Evolutionary conservation across 2,329 filamentous ascomycete species (phyloP).

Genomic region (Verticillium alfalfae): DNA sequence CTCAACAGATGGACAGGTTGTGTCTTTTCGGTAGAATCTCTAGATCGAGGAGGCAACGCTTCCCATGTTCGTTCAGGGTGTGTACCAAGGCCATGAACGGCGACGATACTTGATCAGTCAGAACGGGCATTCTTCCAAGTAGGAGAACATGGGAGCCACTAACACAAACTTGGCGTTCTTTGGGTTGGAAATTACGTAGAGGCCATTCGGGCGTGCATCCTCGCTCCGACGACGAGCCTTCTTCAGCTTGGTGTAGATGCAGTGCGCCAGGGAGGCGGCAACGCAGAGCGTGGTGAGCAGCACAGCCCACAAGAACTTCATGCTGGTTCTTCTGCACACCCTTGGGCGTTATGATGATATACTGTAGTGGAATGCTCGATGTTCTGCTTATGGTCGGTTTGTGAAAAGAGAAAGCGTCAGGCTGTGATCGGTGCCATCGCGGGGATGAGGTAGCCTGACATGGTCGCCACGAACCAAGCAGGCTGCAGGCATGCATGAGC

Average conservation of each 20-base stretch:
- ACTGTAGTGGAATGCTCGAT: too few relatives aligned
- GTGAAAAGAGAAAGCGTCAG: too few relatives aligned
- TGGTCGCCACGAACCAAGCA: too few relatives aligned
- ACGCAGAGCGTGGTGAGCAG: background rate
- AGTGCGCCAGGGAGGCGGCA: background rate
- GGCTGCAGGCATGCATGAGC: too few relatives aligned
- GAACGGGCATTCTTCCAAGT: background rate
- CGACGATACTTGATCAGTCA: conserved; percentile 9
- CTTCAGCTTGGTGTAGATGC: background rate
- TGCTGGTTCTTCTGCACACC: background rate
- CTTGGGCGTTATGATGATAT: too few relatives aligned
- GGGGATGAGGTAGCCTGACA: too few relatives aligned
- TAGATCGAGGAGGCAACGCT: background rate
- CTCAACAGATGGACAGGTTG: background rate
- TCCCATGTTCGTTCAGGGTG: conserved; percentile 13
- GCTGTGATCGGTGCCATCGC: too few relatives aligned
- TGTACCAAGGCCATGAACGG: conserved; percentile 13
- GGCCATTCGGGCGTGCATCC: background rate
- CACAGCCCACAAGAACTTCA: background rate
- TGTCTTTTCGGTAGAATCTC: background rate
- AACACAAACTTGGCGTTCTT: conserved; percentile 7
- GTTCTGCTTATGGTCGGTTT: too few relatives aligned
- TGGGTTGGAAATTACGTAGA: background rate
- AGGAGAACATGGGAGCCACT: background rate
- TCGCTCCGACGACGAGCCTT: background rate